These are phyloP conservation scores for Teratosphaeria pseudoeucalypti DNA, from an alignment of 2,329 filamentous ascomycete species.

Conservation along the genomic window DNA sequence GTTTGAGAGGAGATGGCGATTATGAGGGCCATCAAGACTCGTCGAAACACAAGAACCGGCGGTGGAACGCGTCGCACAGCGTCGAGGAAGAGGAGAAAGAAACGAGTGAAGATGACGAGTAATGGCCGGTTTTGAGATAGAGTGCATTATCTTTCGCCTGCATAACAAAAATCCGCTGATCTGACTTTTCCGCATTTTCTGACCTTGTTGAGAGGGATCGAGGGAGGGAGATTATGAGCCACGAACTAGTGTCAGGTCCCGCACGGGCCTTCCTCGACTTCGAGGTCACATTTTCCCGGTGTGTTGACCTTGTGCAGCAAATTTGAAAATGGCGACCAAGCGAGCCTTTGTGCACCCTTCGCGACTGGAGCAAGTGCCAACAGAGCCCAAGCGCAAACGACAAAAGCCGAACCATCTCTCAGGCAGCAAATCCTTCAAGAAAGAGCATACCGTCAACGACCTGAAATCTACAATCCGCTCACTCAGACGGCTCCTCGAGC, in stretches of 20 bases:
- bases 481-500: conserved; percentile 54
- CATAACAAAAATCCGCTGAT: no score
- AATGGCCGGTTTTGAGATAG: no score
- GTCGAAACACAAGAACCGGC: neutral
- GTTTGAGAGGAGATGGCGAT: neutral
- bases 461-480: conserved; percentile 63
- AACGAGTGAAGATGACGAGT: no score
- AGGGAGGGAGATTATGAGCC: no score
- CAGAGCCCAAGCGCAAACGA: conserved; percentile 10
- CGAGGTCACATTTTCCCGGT: neutral
- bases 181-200: neutral
- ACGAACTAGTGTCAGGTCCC: neutral
- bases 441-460: conserved; percentile 38
- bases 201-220: no score
- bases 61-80: neutral
- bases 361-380: conserved; percentile 13
- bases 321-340: conserved; percentile 16
- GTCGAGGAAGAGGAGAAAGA: neutral
- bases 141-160: no score
- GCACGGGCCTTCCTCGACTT: neutral
- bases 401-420: conserved; percentile 15
- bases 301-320: neutral
- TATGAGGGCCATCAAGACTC: neutral
- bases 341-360: conserved; percentile 18
- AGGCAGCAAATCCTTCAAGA: conserved; percentile 17